A percentile compares a stretch with the other conserved stretches of the same genome.
These are phyloP conservation scores for Picea sitchensis DNA, from an alignment of 75 land plant genomes.

Conservation along the genomic window DNA sequence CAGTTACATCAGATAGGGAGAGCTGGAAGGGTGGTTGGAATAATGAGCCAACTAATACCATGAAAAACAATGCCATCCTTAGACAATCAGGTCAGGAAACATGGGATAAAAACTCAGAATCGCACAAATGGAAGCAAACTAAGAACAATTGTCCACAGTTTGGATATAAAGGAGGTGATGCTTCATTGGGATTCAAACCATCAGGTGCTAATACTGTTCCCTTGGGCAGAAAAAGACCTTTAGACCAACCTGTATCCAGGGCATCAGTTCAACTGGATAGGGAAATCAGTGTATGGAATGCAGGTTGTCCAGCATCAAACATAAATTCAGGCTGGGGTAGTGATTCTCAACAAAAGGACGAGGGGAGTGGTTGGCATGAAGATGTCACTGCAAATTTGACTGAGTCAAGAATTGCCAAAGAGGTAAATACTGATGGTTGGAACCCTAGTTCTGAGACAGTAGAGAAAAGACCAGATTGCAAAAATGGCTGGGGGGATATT, in stretches of 20 bases:
- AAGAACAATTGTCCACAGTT: neutral
- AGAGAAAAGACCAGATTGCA: neutral
- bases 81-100: no score
- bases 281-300: no score
- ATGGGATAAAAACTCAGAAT: no score
- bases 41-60: neutral
- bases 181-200: neutral
- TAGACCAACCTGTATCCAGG: neutral
- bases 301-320: no score
- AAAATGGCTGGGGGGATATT: neutral
- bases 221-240: neutral
- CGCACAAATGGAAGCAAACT: neutral
- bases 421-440: slow-evolving; percentile 1
- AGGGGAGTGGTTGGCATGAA: no score
- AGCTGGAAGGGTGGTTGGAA: neutral
- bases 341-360: no score
- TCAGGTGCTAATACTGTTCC: slow-evolving; percentile 5
- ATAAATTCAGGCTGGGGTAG: no score
- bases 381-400: no score
- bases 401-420: neutral
- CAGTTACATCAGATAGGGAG: neutral
- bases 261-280: neutral
- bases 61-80: no score
- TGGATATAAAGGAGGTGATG: slow-evolving; percentile 1
- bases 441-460: neutral